Percentiles rank a stretch among this genome's conserved stretches.
These are phyloP conservation scores for Umbelopsis ramanniana DNA, from an alignment of 192 early-diverging fungal species.

Conservation along the genomic window DNA sequence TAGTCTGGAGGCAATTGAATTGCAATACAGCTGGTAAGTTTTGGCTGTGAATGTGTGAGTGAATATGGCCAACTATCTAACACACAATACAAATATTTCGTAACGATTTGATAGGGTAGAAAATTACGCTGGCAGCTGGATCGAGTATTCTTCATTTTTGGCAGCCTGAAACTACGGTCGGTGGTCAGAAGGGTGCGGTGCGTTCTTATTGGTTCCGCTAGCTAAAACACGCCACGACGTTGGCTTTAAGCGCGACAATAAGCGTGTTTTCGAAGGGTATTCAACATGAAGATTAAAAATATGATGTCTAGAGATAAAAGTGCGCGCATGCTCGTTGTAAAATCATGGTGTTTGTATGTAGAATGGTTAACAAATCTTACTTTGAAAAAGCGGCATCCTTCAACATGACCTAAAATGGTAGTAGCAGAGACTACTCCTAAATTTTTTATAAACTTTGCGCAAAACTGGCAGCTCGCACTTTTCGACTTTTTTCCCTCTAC, in stretches of 20 bases:
- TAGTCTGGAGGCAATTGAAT: constrained; percentile 1
- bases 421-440: neutral
- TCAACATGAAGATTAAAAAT: neutral
- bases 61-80: no score
- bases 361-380: neutral
- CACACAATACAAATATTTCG: no score
- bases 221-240: neutral
- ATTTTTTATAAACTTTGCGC: constrained; percentile 19
- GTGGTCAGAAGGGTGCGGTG: constrained; percentile 7
- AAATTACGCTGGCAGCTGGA: constrained; percentile 20
- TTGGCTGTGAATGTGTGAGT: neutral
- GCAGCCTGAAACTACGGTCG: neutral
- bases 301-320: neutral
- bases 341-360: neutral
- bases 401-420: constrained; percentile 2
- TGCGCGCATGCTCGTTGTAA: constrained; percentile 4
- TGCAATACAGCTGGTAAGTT: neutral
- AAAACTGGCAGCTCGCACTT: neutral
- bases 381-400: neutral
- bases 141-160: constrained; percentile 2
- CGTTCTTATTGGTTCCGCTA: constrained; percentile 10
- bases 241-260: constrained; percentile 17
- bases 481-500: neutral
- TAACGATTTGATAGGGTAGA: constrained; percentile 1
- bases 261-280: neutral